Base-by-base conservation (phyloP, 1,284 basidiomycete species). In the Cutaneotrichosporon sp. region DNA sequence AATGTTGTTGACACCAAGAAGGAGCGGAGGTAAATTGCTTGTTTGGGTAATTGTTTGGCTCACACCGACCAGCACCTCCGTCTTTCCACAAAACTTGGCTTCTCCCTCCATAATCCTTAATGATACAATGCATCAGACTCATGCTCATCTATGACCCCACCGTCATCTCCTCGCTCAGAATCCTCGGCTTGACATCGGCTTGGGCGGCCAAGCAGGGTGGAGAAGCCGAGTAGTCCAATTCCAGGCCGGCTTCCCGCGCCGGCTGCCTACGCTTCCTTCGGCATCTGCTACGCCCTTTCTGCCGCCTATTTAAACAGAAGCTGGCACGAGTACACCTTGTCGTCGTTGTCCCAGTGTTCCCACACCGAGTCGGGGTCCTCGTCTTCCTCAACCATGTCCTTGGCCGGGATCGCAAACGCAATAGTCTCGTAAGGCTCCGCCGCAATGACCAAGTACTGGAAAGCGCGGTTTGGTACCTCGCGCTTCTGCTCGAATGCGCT, bases 361-460 rank as follows among this genome's bases (percentile, higher is more conserved):
- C 94, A 97, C 4, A 89, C 89, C 52, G 89, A 90, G 73, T 96
- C 92, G 62, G 92, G 90, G 53, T 89, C 87, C 79, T 97, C 91
- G 69, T 94, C 91, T 52, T 74, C 74, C 52, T 80, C 77, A 74
- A 94, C 96, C 68, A 99, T 96, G 81, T 98, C 96, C 60, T 91
- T 88, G n/a, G 94, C 90, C 53, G 96, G 97, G 70, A 99, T 92
- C 34, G 96, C 92, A 84, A 99, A 99, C 10, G 95, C 92, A 70
- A 99, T 96, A 3, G 94, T 98, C 82, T 99, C 96, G 78, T 99
- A 99, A 7, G 97, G 96, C 75, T 99, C 97, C 21, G 97, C 95
- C 18, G 96, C 97, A 63, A 99, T 91, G 65, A 99, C 92, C 70
- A 98, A 86, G 80, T 99, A 99, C 79, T 99, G 97, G 78, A 95